phyloP scores from a whole-genome alignment of 441 rosid genomes.

The Arabidopsis lyrata region DNA sequence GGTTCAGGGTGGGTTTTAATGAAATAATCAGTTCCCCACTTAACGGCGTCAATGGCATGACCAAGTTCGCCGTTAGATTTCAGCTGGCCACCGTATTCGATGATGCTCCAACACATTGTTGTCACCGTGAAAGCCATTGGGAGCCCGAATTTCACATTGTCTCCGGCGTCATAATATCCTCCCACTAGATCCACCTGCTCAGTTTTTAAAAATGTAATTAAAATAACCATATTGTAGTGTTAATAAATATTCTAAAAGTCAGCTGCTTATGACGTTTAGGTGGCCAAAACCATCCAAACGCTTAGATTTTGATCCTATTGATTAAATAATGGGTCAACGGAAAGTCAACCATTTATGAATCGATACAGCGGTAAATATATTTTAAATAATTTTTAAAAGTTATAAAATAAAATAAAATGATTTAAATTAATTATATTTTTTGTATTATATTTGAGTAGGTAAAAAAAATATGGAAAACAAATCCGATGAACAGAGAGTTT shows the following conservation, averaged over 20 bases:
- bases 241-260: background rate
- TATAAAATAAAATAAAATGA: no score
- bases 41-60: conserved; percentile 51
- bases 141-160: conserved; percentile 58
- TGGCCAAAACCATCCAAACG: conserved; percentile 20
- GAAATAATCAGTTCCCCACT: conserved; percentile 59
- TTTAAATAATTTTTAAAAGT: background rate
- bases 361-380: background rate
- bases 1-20: conserved; percentile 56
- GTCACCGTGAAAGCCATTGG: conserved; percentile 62
- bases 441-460: background rate
- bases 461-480: background rate
- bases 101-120: conserved; percentile 56
- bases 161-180: conserved; percentile 60
- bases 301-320: background rate
- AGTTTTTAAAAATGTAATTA: background rate
- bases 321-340: background rate
- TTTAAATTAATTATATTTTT: no score
- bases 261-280: background rate
- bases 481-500: background rate
- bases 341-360: background rate
- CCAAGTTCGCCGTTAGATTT: conserved; percentile 49
- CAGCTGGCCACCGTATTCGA: conserved; percentile 51
- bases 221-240: background rate
- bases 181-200: conserved; percentile 57